Conservation (phyloP, 2,329 filamentous ascomycete species). For the Colletotrichum orbiculare region DNA sequence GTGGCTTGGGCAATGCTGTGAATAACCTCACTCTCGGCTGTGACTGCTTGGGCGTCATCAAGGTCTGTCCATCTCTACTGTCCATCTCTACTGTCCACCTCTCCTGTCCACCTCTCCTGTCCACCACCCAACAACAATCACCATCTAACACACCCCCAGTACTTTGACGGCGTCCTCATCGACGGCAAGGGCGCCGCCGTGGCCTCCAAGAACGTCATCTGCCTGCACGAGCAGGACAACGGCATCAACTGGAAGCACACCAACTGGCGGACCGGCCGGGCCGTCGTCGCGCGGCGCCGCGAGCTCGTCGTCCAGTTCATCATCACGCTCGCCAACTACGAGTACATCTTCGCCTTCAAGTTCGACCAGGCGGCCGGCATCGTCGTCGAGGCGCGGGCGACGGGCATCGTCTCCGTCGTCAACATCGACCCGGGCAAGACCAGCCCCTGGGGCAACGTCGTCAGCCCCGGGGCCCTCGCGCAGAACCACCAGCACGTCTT, state of each 20-base stretch:
- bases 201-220: slow-evolving; percentile 52
- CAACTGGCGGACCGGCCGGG: slow-evolving; percentile 63
- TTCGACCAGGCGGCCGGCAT: slow-evolving; percentile 61
- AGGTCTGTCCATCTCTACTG: neutral
- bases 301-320: slow-evolving; percentile 67
- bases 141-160: slow-evolving; percentile 1
- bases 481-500: slow-evolving; percentile 71
- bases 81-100: no score
- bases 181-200: slow-evolving; percentile 47
- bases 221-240: slow-evolving; percentile 37
- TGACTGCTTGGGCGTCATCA: slow-evolving; percentile 63
- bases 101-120: no score
- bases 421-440: slow-evolving; percentile 60
- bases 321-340: slow-evolving; percentile 69
- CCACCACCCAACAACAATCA: neutral
- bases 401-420: slow-evolving; percentile 57
- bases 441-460: slow-evolving; percentile 59
- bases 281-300: slow-evolving; percentile 61
- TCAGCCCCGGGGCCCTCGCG: slow-evolving; percentile 63
- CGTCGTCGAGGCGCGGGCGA: slow-evolving; percentile 37
- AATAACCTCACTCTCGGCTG: slow-evolving; percentile 77
- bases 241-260: slow-evolving; percentile 49
- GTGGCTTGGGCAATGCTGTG: slow-evolving; percentile 71
- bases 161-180: slow-evolving; percentile 41
- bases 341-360: slow-evolving; percentile 52